Base-by-base conservation (phyloP, 1,284 basidiomycete species). In the Papiliotrema flavescens region DNA sequence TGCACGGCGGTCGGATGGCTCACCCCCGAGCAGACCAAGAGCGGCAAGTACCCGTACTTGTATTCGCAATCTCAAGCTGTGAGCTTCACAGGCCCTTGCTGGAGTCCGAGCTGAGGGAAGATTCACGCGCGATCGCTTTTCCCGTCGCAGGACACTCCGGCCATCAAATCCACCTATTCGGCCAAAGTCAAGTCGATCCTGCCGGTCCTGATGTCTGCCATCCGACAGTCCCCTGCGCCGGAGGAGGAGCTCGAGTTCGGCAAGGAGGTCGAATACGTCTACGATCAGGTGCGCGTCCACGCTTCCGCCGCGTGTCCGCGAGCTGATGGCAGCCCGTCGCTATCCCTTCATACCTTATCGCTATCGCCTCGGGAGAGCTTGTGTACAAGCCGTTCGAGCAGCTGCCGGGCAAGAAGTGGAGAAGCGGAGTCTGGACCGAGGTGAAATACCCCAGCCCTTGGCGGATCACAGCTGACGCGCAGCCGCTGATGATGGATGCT, bases 1-100 rank as follows among this genome's bases (percentile, higher is more conserved):
- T 88, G 86, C 71, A 89, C 85, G 13, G 91, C 94, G 0, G 79
- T 98, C n/a, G 94, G 95, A 57, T 98, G 94, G 92, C 82, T 98
- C 32, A 84, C 84, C 36, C 88, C 90, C 63, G 85, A 88, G 59
- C 93, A 97, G 76, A 98, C 94, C 0, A 89, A 91, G 58, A 88
- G 88, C 22, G 90, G 91, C 68, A 79, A 80, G 53, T 86, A 89
- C 75, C 89, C 91, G 0, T 97, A 89, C 78, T 79, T 97, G 36
- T 97, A 96, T 80, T 93, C 89, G 55, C 93, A 98, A 76, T 91
- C 88, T 70, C 93, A 97, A 73, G 91, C 94, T 15, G 71, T 71
- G 34, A 44, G 66, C 59, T 15, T 15, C 23, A 8, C n/a, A 7
- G 14, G n/a, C 4, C 3, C 28, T 26, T 34, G 9, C 28, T n/a